phyloP scores from a whole-genome alignment of 345 rosid genomes.

The Linum tenue region DNA sequence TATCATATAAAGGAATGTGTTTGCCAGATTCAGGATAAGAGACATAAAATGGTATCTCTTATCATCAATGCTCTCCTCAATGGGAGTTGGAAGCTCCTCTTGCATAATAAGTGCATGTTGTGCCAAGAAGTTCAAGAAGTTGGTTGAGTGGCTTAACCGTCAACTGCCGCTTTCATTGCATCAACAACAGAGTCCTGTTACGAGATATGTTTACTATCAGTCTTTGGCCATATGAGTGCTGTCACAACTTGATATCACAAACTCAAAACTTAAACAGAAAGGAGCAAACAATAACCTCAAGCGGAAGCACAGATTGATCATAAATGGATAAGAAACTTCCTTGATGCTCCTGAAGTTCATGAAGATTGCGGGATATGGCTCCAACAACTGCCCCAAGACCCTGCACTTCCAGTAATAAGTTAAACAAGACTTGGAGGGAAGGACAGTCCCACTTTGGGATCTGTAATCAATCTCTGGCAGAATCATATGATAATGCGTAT shows the following conservation, averaged over 20 bases:
- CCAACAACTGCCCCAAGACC: constrained; percentile 98
- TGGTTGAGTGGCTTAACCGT: constrained; percentile 77
- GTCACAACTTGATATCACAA: background rate
- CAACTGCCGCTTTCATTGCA: constrained; percentile 72
- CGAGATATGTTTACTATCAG: constrained; percentile 11
- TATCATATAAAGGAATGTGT: constrained; percentile 90
- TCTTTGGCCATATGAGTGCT: background rate
- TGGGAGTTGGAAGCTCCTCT: constrained; percentile 75
- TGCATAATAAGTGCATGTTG: constrained; percentile 97
- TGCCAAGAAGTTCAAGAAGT: constrained; percentile 78
- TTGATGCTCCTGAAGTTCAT: constrained; percentile 88
- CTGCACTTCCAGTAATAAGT: constrained; percentile 28
- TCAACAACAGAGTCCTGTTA: constrained; percentile 83
- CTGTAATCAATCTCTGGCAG: constrained; percentile 10
- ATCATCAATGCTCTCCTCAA: constrained; percentile 62
- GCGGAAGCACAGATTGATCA: constrained; percentile 78
- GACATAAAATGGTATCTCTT: constrained; percentile 78
- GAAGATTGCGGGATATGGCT: constrained; percentile 95
- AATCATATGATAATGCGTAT: constrained; percentile 10
- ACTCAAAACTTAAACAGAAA: constrained; percentile 2
- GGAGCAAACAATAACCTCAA: constrained; percentile 47
- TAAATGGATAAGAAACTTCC: constrained; percentile 93
- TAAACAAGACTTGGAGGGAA: constrained; percentile 3
- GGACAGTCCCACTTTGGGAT: background rate
- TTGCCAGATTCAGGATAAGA: constrained; percentile 70